These are phyloP conservation scores for Fusarium sp. DNA, from an alignment of 2,329 filamentous ascomycete genomes.

Conservation along the genomic window DNA sequence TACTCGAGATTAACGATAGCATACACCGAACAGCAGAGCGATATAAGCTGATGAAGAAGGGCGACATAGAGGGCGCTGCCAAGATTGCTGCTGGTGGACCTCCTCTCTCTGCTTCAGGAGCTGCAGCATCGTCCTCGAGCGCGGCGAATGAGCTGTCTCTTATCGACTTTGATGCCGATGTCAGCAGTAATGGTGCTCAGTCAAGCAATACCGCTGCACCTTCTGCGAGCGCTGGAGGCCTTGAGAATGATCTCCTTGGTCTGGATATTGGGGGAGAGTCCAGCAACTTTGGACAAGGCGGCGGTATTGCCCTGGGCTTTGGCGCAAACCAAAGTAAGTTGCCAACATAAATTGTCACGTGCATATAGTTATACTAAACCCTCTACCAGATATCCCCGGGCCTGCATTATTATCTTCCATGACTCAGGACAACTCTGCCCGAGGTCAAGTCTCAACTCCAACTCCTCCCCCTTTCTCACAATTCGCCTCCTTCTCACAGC, in stretches of 20 bases:
- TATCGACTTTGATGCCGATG: constrained; percentile 85
- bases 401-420: constrained; percentile 74
- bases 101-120: constrained; percentile 66
- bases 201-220: constrained; percentile 44
- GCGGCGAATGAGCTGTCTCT: constrained; percentile 82
- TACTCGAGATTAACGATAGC: constrained; percentile 98
- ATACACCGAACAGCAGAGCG: constrained; percentile 97
- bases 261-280: constrained; percentile 79
- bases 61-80: constrained; percentile 85
- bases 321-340: constrained; percentile 75
- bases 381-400: constrained; percentile 69
- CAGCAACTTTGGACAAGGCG: constrained; percentile 75
- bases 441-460: constrained; percentile 56
- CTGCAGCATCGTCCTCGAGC: constrained; percentile 60
- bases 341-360: not conserved
- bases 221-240: constrained; percentile 67
- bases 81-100: constrained; percentile 85
- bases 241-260: constrained; percentile 93
- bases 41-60: constrained; percentile 96
- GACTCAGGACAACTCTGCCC: constrained; percentile 71
- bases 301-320: constrained; percentile 86
- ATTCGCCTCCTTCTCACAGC: constrained; percentile 68
- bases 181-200: constrained; percentile 59
- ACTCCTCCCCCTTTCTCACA: constrained; percentile 64
- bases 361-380: constrained; percentile 29